Base-by-base conservation (phyloP, 352 stramenopile genomes). In the Phytophthora ramorum region DNA sequence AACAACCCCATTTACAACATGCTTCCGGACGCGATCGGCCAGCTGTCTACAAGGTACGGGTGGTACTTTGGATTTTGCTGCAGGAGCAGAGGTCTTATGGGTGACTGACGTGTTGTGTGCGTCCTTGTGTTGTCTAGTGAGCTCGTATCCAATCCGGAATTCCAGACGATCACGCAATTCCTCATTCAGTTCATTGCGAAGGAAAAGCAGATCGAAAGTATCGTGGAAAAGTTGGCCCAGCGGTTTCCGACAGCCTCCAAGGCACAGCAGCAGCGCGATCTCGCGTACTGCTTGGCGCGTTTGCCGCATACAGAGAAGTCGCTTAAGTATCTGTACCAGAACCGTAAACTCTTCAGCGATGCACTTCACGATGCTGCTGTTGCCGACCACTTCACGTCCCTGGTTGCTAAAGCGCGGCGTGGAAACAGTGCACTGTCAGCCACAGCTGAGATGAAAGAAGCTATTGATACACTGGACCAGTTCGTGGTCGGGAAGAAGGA, bases 1-100 rank as follows among this genome's bases (percentile, higher is more conserved):
- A 98, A 97, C 66, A 99, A 98, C 66, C 97, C 97, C 19, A 96
- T 99, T 51, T 99, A 99, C 89, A 99, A 99, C 77, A 91, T 99
- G 63, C 81, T 99, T 7, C 97, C 97, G 7, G 98, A 99, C 69
- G 98, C 98, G 54, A 92, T 99, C 46, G 91, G 95, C 51, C 89
- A 97, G 58, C 72, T 99, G n/a, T 93, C 84, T 7, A 80, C 76
- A 26, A 93, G 82, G 83, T 93, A 56, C 47, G 56, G 32, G 37
- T 37, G 19, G 4, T 57, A 24, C 35, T 30, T 58, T 41, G 26
- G 5, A 20, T 55, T 2, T 57, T 24, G 20, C 16, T 37, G 14
- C 12, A 20, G 14, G 20, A 20, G n/a, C 34, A 14, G 26, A 8
- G 7, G 17, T 38, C 9, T 1, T 12, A n/a, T 43, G n/a, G n/a